phyloP scores from a whole-genome alignment of 75 land plant species.

The Larix kaempferi region DNA sequence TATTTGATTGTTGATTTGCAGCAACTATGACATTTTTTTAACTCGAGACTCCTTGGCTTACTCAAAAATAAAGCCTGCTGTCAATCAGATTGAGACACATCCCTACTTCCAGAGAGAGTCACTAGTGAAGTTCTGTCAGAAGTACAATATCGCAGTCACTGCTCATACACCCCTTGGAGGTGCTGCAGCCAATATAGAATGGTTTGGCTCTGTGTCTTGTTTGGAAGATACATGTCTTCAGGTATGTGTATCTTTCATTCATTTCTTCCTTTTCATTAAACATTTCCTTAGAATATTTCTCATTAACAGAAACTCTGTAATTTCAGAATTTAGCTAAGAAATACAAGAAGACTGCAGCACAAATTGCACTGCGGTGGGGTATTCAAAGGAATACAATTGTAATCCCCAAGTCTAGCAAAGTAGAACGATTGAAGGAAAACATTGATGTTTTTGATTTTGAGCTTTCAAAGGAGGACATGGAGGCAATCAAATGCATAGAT shows the following conservation, averaged over 20 bases:
- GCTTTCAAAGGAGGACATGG: conserved; percentile 79
- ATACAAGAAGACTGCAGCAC: conserved; percentile 73
- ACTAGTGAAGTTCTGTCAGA: conserved; percentile 88
- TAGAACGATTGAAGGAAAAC: conserved; percentile 74
- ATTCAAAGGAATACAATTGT: conserved; percentile 81
- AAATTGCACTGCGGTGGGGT: conserved; percentile 89
- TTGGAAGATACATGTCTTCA: conserved; percentile 80
- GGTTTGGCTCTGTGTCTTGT: conserved; percentile 79
- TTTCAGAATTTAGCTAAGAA: conserved; percentile 70
- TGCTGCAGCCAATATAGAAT: conserved; percentile 76
- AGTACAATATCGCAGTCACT: conserved; percentile 85
- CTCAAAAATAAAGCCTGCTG: conserved; percentile 96
- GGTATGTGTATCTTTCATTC: conserved; percentile 30
- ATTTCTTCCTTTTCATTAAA: neutral
- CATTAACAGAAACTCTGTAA: neutral
- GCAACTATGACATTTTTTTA: conserved; percentile 94
- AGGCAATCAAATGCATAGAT: conserved; percentile 60
- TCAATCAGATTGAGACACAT: conserved; percentile 96
- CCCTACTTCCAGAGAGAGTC: conserved; percentile 95
- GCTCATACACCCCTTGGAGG: conserved; percentile 98
- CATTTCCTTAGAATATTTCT: neutral
- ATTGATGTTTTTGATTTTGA: conserved; percentile 74
- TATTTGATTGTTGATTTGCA: conserved; percentile 30
- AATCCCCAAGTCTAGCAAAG: conserved; percentile 84
- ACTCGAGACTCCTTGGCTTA: conserved; percentile 97